Base-by-base conservation (phyloP, 306 rosid species). In the Clitoria ternatea region DNA sequence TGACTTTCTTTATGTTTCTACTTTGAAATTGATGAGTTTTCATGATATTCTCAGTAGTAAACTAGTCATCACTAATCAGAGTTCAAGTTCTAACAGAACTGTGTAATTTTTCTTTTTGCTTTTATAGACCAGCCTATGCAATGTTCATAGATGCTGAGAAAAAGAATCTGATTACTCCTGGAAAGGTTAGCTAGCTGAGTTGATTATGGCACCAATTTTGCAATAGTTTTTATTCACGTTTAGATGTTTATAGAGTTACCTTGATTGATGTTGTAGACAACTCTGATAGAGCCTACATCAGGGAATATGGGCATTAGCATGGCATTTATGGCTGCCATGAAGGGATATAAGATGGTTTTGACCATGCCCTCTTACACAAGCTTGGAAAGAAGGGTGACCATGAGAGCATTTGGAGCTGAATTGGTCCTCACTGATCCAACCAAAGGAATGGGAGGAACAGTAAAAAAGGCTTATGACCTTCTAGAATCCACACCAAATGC, bases 321-420 rank as follows among this genome's bases (percentile, higher is more conserved):
- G 82, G 82, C 82, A 1, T 92, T 89, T 72, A 86, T 92, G 62
- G 95, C 95, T 3, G 90, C 98, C 33, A 24, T 92, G 87, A 92
- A 78, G 66, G 96, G 96, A 56, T 92, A 92, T 69, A 89, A 86
- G 67, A 83, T 89, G 90, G 89, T 92, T 22, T 56, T 92, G 69
- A 92, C 98, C 22, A 92, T 87, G 96, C 82, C 82, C 14, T 79
- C 82, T 72, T 79, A 79, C 75, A 79, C 82, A 65, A 79, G 82
- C 52, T 66, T 79, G 52, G 82, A 79, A 66, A 79, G 82, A 79
- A 79, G 82, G 65, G 82, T 79, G 3, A 36, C 59, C 22, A 79
- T 79, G 82, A 92, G 92, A 83, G 95, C 90, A 30, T 92, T 92
- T 70, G 96, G 98, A 62, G 98, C 98, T 72, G 95, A 89, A 7